These are phyloP conservation scores for Cyclotella cryptica DNA, from an alignment of 108 stramenopile genomes.

Conservation along the genomic window DNA sequence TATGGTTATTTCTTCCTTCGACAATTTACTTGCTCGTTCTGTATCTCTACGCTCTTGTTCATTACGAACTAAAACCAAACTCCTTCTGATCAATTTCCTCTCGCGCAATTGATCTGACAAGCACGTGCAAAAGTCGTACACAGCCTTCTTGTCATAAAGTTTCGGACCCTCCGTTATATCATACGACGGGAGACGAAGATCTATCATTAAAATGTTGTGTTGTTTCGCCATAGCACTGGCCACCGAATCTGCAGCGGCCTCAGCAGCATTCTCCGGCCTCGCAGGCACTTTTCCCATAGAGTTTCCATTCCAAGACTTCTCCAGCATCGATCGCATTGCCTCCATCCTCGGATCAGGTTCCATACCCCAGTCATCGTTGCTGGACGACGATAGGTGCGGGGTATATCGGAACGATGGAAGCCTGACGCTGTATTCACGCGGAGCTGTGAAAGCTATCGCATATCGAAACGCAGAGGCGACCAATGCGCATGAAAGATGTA, in stretches of 20 bases:
- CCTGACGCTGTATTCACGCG: background rate
- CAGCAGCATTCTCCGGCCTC: conserved; percentile 28
- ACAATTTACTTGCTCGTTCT: conserved; percentile 13
- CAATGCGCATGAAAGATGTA: background rate
- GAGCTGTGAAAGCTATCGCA: background rate
- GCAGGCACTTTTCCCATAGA: conserved; percentile 50
- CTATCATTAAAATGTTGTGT: conserved; percentile 48
- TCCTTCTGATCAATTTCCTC: conserved; percentile 41
- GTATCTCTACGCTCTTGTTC: conserved; percentile 38
- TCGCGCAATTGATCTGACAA: conserved; percentile 26
- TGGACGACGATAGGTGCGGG: background rate
- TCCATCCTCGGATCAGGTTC: conserved; percentile 32
- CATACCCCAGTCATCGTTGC: conserved; percentile 14
- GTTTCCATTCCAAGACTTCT: conserved; percentile 49
- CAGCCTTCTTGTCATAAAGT: conserved; percentile 35
- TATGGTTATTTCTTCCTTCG: background rate
- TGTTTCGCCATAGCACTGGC: conserved; percentile 26
- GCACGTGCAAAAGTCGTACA: conserved; percentile 30
- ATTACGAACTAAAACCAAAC: conserved; percentile 45
- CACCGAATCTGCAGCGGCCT: conserved; percentile 43
- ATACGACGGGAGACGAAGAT: conserved; percentile 49
- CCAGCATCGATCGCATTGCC: conserved; percentile 49
- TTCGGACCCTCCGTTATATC: conserved; percentile 53
- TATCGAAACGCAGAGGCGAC: background rate
- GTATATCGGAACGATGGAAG: background rate